These are phyloP conservation scores for Centaurea solstitialis DNA, from an alignment of 129 eudicot genomes.

Conservation along the genomic window DNA sequence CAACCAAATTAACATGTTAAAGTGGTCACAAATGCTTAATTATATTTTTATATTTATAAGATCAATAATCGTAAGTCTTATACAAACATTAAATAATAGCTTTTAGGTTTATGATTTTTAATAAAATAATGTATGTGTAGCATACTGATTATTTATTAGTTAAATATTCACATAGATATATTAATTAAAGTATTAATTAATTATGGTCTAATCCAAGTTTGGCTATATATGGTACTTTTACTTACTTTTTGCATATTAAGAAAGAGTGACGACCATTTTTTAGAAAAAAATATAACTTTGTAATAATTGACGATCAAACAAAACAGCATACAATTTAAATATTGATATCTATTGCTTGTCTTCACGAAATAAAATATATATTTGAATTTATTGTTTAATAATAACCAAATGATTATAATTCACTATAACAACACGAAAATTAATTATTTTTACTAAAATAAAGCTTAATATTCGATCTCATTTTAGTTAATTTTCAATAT, in stretches of 20 bases:
- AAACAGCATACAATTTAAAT: not conserved
- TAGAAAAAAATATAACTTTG: too few relatives aligned
- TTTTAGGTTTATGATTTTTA: not conserved
- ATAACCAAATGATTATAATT: not conserved
- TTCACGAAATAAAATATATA: not conserved
- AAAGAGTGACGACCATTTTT: too few relatives aligned
- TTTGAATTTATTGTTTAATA: not conserved
- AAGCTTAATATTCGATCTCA: too few relatives aligned
- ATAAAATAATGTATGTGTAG: not conserved
- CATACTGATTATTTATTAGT: not conserved
- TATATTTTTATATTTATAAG: not conserved
- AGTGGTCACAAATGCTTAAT: too few relatives aligned
- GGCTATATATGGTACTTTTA: slow-evolving; percentile 10
- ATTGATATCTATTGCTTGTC: too few relatives aligned
- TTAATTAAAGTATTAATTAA: not conserved
- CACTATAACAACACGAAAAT: too few relatives aligned
- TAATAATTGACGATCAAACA: too few relatives aligned
- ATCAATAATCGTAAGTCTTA: not conserved
- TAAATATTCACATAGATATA: not conserved
- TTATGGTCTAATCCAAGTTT: slow-evolving; percentile 13
- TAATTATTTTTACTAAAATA: too few relatives aligned
- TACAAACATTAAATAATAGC: not conserved
- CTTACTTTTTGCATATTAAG: not conserved
- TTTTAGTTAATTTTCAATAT: too few relatives aligned
- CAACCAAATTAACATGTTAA: not conserved